These are phyloP conservation scores for Amaranthus palmeri DNA, from an alignment of 148 eudicot genomes.

Conservation along the genomic window DNA sequence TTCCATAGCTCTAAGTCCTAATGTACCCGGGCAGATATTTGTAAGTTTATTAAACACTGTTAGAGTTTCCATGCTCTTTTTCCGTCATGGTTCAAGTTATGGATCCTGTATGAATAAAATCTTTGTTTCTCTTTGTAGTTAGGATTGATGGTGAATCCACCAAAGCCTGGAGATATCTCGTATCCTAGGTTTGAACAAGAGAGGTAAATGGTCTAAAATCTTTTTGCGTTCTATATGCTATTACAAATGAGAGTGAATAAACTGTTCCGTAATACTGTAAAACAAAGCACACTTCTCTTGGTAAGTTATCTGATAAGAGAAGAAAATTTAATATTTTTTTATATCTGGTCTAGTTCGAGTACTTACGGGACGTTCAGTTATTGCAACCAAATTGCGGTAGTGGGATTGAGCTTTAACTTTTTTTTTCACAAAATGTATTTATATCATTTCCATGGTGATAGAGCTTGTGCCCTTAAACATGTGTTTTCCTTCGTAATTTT, in stretches of 20 bases:
- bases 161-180: constrained; percentile 87
- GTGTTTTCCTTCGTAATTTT: too few relatives aligned
- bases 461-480: too few relatives aligned
- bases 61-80: neutral
- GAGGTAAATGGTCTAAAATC: constrained; percentile 42
- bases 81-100: neutral
- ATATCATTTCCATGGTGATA: too few relatives aligned
- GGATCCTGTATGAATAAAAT: constrained; percentile 4
- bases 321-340: too few relatives aligned
- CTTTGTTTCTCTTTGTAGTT: constrained; percentile 39
- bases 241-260: neutral
- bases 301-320: too few relatives aligned
- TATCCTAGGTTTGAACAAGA: constrained; percentile 65
- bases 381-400: too few relatives aligned
- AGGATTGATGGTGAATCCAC: constrained; percentile 95
- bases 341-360: too few relatives aligned
- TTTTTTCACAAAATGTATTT: too few relatives aligned
- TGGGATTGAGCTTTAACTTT: too few relatives aligned
- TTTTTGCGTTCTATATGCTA: neutral
- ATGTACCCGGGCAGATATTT: constrained; percentile 91
- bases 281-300: neutral
- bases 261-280: neutral
- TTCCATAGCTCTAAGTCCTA: constrained; percentile 88
- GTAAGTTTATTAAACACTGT: constrained; percentile 42
- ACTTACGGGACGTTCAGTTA: too few relatives aligned